Base-by-base conservation (phyloP, 176 grass and related monocot genomes). In the Thalia dealbata region DNA sequence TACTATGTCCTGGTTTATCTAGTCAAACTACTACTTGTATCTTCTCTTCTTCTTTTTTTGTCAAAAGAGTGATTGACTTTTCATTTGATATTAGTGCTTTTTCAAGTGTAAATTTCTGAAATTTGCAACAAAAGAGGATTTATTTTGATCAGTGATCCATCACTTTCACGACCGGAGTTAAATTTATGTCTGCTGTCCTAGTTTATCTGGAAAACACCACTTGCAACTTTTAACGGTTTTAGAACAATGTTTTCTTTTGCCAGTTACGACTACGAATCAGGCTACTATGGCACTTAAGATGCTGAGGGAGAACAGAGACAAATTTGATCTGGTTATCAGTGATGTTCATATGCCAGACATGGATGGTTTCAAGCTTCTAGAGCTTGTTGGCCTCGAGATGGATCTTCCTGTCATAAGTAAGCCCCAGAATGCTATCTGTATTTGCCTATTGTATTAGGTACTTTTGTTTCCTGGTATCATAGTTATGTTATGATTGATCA, bases 321-420 rank as follows among this genome's bases (percentile, higher is more conserved):
- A 71, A 82, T 93, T 99, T 77, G 95, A 99, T 93, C 78, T 99
- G 71, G 95, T 93, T 77, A 92, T 97, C 69, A 97, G 95, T 77
- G 95, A 97, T 75, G 95, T 97, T 41, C 87, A 92, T 70, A 93
- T 93, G 87, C 95, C 87, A 63, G 95, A 99, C 72, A 99, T 99
- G 87, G 95, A 99, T 61, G 87, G 90, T 11, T 99, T 99, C 76
- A 99, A 91, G 72, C 87, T 99, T 82, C 76, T 99, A 52, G 95
- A 99, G 81, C 90, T 88, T 67, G 90, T 99, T 41, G 90, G 87
- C 7, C 95, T 91, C 41, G 95, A 99, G 84, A 91, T 99, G 90
- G 95, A 93, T 75, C 90, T 99, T 46, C 95, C 90, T 69, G 90
- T 99, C 63, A 93, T 91, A 42, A 99, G 95, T 99, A 91, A 86